Percentiles rank a stretch among this genome's conserved stretches.
phyloP scores from a whole-genome alignment of 805 yeast species.

The Helenozyma rhizophorensis region DNA sequence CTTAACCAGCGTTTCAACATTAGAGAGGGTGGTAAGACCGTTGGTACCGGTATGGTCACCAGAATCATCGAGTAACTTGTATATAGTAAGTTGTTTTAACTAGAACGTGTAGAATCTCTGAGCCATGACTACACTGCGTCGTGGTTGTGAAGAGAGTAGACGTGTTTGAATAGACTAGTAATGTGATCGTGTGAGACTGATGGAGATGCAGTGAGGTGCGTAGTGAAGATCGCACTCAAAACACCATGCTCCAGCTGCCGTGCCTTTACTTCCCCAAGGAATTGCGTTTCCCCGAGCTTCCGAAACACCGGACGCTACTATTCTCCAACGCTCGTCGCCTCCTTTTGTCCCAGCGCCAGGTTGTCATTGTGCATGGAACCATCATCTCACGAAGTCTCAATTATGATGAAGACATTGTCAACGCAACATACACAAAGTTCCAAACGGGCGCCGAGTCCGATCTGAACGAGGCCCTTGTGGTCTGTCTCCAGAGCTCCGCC shows the following conservation, averaged over 20 bases:
- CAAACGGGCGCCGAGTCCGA: slow-evolving; percentile 9
- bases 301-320: slow-evolving; percentile 16
- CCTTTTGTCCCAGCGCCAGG: slow-evolving; percentile 34
- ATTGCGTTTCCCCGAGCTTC: slow-evolving; percentile 19
- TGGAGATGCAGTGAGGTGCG: too few species aligned
- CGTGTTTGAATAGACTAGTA: too few species aligned
- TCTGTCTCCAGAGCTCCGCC: slow-evolving; percentile 57
- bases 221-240: too few species aligned
- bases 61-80: slow-evolving; percentile 65
- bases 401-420: slow-evolving; percentile 48
- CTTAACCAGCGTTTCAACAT: slow-evolving; percentile 97
- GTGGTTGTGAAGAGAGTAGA: too few species aligned
- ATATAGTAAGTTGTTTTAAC: slow-evolving; percentile 3
- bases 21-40: slow-evolving; percentile 99
- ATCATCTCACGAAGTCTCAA: slow-evolving; percentile 44
- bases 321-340: slow-evolving; percentile 31
- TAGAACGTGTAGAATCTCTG: too few species aligned
- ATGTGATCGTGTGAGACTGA: too few species aligned
- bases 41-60: slow-evolving; percentile 97
- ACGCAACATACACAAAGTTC: slow-evolving; percentile 62
- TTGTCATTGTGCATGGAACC: slow-evolving; percentile 48
- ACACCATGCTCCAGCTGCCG: slow-evolving; percentile 27
- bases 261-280: slow-evolving; percentile 28
- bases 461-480: slow-evolving; percentile 44
- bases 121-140: too few species aligned